Evolutionary conservation across 177 flowering plant species (phyloP), one percentile per base, ranked within the genome.

Genomic region (Vitis hybrid): DNA sequence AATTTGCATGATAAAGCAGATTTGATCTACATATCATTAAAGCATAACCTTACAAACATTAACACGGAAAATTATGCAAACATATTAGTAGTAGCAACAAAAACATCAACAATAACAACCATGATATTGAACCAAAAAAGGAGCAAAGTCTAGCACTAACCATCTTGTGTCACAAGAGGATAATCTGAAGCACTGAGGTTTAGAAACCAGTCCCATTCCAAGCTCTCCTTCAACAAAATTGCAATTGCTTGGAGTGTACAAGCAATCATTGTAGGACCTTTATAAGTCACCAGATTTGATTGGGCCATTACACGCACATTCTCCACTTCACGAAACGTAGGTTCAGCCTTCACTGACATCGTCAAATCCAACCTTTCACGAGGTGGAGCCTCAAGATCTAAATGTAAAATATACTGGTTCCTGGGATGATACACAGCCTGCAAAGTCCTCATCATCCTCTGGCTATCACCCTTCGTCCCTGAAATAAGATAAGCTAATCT

Each of bases 141-240:
- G 11, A 74, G 49, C 18, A 44, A 24, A 61, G 9, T 59, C 33
- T 1, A 44, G 38, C 7, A 85, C 94, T 85, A 19, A 96, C 98
- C 99, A 81, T 96, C 99, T 87, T 92, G 99, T 22, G 97, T 90
- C 78, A 94, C 84, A 20, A 96, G 95, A 62, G 99, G 99, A 87
- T 96, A 96, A 86, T 96, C 98, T 2, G 99, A 92, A 67, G 99
- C 98, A 72, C 99, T 94, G 73, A 96, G 93, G 71, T 96, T 96
- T 47, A 96, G 87, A 79, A 96, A 96, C 98, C 99, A 96, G 71
- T 94, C 97, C 99, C 99, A 96, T 31, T 84, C 84, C 68, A 69
- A 64, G 70, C 89, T 84, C 78, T 90, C 96, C 84, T 79, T 96
- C 78, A 96, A 75, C 82, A 96, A 69, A 73, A 96, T 85, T 3